These are phyloP conservation scores for Thermothielavioides terrestris DNA, from an alignment of 495 filamentous ascomycete genomes.

Conservation along the genomic window DNA sequence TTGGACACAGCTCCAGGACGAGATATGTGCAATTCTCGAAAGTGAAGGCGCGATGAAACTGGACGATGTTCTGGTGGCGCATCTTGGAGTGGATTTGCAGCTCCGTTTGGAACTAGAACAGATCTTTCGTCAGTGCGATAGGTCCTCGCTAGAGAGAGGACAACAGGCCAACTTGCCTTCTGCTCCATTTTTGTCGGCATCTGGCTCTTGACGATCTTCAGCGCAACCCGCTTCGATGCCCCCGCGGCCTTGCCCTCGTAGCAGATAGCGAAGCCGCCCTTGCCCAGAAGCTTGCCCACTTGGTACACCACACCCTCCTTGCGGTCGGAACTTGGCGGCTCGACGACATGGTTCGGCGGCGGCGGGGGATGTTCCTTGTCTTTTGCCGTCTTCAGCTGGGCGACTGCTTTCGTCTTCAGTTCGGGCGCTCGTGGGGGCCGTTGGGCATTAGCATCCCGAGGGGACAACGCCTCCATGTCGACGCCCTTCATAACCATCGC, in stretches of 20 bases:
- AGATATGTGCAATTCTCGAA: slow-evolving; percentile 85
- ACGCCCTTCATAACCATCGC: slow-evolving; percentile 30
- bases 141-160: not conserved
- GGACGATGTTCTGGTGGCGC: slow-evolving; percentile 86
- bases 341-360: slow-evolving; percentile 66
- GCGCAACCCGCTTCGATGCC: slow-evolving; percentile 59
- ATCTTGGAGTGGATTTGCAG: slow-evolving; percentile 97
- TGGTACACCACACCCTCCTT: slow-evolving; percentile 68
- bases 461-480: slow-evolving; percentile 63
- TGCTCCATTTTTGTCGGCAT: slow-evolving; percentile 78
- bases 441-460: slow-evolving; percentile 59
- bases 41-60: slow-evolving; percentile 89
- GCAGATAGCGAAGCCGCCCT: slow-evolving; percentile 93
- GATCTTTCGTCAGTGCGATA: slow-evolving; percentile 26
- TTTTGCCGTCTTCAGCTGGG: slow-evolving; percentile 45
- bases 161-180: slow-evolving; percentile 52
- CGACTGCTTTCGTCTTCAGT: slow-evolving; percentile 46
- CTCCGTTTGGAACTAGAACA: slow-evolving; percentile 91
- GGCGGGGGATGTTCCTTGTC: slow-evolving; percentile 69
- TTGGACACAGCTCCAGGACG: slow-evolving; percentile 85
- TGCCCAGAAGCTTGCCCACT: slow-evolving; percentile 76
- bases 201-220: slow-evolving; percentile 85
- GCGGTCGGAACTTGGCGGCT: slow-evolving; percentile 54
- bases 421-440: slow-evolving; percentile 36
- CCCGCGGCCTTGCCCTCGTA: slow-evolving; percentile 62